These are phyloP conservation scores for Oehlia diaphana DNA, from an alignment of 192 early-diverging fungal genomes.

Conservation along the genomic window DNA sequence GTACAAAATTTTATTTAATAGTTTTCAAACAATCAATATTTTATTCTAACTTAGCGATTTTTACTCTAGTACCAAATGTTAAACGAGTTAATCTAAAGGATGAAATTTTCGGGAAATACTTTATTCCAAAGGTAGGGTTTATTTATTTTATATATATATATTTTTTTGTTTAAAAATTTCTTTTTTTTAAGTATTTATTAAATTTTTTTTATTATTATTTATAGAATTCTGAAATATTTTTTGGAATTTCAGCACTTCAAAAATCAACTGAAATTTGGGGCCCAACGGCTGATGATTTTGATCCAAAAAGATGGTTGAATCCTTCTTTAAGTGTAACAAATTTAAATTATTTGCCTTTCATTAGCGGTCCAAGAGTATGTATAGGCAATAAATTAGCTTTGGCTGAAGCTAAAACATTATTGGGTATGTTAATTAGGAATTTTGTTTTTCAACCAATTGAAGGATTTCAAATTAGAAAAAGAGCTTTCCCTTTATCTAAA, in stretches of 20 bases:
- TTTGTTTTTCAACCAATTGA: not conserved
- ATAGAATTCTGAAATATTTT: not conserved
- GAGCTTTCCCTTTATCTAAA: not conserved
- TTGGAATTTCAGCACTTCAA: not conserved
- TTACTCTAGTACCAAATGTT: slow-evolving; percentile 37
- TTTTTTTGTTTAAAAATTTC: too few species aligned
- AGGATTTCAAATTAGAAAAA: not conserved
- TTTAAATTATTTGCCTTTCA: slow-evolving; percentile 46
- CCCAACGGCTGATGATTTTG: slow-evolving; percentile 41
- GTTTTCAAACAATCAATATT: not conserved
- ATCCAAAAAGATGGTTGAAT: slow-evolving; percentile 57
- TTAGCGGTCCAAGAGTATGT: slow-evolving; percentile 53
- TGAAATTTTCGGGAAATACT: slow-evolving; percentile 37
- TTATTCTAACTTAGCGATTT: not conserved
- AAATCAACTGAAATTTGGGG: not conserved
- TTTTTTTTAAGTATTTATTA: not conserved
- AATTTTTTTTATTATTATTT: not conserved
- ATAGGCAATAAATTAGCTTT: slow-evolving; percentile 58
- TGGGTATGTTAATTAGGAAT: slow-evolving; percentile 27
- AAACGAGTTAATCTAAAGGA: slow-evolving; percentile 40
- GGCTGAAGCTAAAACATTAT: slow-evolving; percentile 55
- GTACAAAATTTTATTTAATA: not conserved
- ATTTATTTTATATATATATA: not conserved
- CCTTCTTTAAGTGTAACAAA: slow-evolving; percentile 29
- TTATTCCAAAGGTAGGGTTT: slow-evolving; percentile 48